phyloP scores from a whole-genome alignment of 331 rosid genomes.

The Malus hybrid region DNA sequence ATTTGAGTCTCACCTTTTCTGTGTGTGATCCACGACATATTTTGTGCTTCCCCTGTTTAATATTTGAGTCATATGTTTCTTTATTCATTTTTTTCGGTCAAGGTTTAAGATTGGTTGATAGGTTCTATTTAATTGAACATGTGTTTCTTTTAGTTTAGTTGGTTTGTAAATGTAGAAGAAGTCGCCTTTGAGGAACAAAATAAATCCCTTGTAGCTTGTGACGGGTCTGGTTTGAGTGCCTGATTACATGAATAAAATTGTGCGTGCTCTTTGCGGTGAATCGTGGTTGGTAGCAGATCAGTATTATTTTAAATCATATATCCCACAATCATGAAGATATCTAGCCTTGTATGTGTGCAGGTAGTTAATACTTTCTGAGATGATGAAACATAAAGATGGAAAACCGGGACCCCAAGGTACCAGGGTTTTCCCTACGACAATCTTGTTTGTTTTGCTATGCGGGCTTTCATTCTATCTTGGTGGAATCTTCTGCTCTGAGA shows the following conservation, averaged over 20 bases:
- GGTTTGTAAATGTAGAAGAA: not conserved
- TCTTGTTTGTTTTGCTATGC: constrained; percentile 49
- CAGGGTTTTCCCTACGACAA: constrained; percentile 36
- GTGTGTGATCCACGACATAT: not conserved
- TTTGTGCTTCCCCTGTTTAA: not conserved
- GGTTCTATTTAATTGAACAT: not conserved
- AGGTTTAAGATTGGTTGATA: not conserved
- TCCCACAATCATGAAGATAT: not conserved
- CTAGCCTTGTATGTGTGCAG: constrained; percentile 31
- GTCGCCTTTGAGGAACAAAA: not conserved
- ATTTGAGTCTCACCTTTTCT: not conserved
- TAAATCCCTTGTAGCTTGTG: not conserved
- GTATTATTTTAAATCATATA: not conserved
- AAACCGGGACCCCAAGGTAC: constrained; percentile 51
- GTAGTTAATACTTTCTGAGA: constrained; percentile 22
- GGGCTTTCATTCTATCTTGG: constrained; percentile 87
- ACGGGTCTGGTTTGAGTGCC: not conserved
- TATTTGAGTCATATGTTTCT: too few relatives aligned
- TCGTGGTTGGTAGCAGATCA: not conserved
- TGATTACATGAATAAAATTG: not conserved
- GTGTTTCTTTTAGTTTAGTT: not conserved
- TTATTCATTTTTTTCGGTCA: not conserved
- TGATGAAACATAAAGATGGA: constrained; percentile 89
- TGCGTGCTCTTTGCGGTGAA: not conserved
- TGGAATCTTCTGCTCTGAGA: constrained; percentile 58